Evolutionary conservation across 2,329 filamentous ascomycete genomes (phyloP).

Genomic region (Pseudogymnoascus sp.): DNA sequence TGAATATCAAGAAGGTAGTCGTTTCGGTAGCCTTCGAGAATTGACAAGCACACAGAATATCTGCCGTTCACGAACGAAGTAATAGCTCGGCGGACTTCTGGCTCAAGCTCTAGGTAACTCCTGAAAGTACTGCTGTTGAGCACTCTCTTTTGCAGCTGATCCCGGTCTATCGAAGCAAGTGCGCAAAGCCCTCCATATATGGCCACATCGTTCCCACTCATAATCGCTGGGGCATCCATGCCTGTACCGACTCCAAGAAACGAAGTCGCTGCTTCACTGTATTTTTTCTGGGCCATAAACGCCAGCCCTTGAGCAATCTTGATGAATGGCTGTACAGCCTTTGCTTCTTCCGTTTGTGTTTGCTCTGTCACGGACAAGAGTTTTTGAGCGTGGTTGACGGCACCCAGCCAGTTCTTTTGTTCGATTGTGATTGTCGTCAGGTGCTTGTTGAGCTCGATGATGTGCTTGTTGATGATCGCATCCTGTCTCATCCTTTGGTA

Average conservation of each 20-base stretch:
- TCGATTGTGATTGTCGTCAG: slow-evolving; percentile 71
- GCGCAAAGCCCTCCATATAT: slow-evolving; percentile 87
- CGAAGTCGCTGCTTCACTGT: slow-evolving; percentile 59
- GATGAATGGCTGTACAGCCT: slow-evolving; percentile 44
- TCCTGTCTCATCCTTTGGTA: slow-evolving; percentile 87
- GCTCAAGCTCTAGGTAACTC: slow-evolving; percentile 83
- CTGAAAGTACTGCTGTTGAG: slow-evolving; percentile 79
- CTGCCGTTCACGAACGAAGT: slow-evolving; percentile 83
- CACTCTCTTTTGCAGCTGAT: slow-evolving; percentile 66
- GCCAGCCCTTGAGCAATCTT: slow-evolving; percentile 56
- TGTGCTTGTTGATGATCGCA: slow-evolving; percentile 75
- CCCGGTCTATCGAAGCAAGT: slow-evolving; percentile 80
- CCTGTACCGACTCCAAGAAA: slow-evolving; percentile 42
- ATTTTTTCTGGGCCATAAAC: slow-evolving; percentile 50
- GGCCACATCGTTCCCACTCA: slow-evolving; percentile 81
- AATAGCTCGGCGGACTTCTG: slow-evolving; percentile 88
- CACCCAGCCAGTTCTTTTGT: slow-evolving; percentile 68
- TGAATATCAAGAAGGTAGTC: slow-evolving; percentile 92
- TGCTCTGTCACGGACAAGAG: slow-evolving; percentile 41
- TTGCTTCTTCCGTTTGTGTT: slow-evolving; percentile 35
- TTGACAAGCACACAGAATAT: slow-evolving; percentile 76
- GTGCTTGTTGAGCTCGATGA: slow-evolving; percentile 74
- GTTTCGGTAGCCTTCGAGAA: slow-evolving; percentile 71
- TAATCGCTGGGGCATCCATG: slow-evolving; percentile 52
- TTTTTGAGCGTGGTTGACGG: slow-evolving; percentile 61